phyloP scores from a whole-genome alignment of 768 basidiomycete genomes.

The Boletus fagicola region DNA sequence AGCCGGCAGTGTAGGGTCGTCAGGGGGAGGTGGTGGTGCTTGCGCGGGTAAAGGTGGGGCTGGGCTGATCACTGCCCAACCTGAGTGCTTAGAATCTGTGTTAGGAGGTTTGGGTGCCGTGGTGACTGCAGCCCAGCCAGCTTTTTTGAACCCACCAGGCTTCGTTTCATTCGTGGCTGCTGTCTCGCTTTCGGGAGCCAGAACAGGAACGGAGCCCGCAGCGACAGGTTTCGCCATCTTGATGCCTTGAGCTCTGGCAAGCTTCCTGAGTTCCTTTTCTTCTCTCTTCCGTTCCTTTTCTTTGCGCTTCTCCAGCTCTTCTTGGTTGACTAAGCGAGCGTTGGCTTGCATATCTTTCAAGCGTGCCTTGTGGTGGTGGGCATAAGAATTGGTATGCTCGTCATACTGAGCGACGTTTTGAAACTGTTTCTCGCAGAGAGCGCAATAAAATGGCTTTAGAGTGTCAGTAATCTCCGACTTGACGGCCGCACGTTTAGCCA shows the following conservation, averaged over 20 bases:
- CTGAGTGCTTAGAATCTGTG: slow-evolving; percentile 11
- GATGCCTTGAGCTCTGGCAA: slow-evolving; percentile 79
- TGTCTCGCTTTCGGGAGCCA: slow-evolving; percentile 19
- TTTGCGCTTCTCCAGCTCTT: slow-evolving; percentile 70
- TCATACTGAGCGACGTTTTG: slow-evolving; percentile 84
- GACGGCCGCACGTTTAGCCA: slow-evolving; percentile 63
- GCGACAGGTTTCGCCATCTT: slow-evolving; percentile 47
- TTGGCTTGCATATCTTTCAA: slow-evolving; percentile 80
- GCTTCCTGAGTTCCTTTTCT: slow-evolving; percentile 80
- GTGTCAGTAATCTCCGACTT: slow-evolving; percentile 66
- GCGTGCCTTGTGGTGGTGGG: slow-evolving; percentile 82
- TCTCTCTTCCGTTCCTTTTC: slow-evolving; percentile 86
- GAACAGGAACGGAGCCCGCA: slow-evolving; percentile 17
- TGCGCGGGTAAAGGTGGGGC: slow-evolving; percentile 25
- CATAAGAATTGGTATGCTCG: slow-evolving; percentile 87
- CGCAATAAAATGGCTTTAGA: slow-evolving; percentile 75
- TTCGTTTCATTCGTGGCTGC: slow-evolving; percentile 16
- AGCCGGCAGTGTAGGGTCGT: slow-evolving; percentile 17
- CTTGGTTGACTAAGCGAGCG: slow-evolving; percentile 60
- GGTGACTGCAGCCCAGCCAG: slow-evolving; percentile 48
- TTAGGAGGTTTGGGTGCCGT: slow-evolving; percentile 10
- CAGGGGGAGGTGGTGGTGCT: slow-evolving; percentile 10
- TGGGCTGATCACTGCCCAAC: slow-evolving; percentile 16
- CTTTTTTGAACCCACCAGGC: slow-evolving; percentile 39
- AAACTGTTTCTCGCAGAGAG: slow-evolving; percentile 85